Base-by-base conservation (phyloP, 129 eudicot genomes). In the Flaveria linearis region DNA sequence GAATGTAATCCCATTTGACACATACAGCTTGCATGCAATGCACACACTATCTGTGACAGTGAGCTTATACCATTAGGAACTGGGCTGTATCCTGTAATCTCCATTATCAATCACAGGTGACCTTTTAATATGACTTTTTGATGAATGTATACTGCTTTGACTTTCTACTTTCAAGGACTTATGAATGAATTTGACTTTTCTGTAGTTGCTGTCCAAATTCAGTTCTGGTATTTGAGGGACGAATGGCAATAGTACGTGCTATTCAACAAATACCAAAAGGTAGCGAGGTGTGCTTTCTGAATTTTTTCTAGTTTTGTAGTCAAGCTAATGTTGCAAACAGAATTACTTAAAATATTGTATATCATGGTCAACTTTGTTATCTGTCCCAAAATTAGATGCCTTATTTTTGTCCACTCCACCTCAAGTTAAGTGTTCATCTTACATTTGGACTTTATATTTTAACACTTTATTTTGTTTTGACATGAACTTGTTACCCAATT, bases 21-120 rank as follows among this genome's bases (percentile, higher is more conserved):
- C 73, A 3, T 75, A 76, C 99, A 95, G 99, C 89, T 95, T 25
- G 89, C 99, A 30, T 88, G 96, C 87, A 95, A 95, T 76, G 99
- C 96, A 0, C 99, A 95, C 85, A 89, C 90, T 13, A 89, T 95
- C 65, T 91, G 95, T 79, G 97, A 95, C 71, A 73, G 89, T 76
- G 99, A 95, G 88, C 85, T 95, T 75, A 89, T 90, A 83, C 96
- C 97, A 18, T 79, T 87, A 23, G 99, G 97, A 60, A 95, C 99
- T 55, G 99, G 97, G 66, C 79, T 95, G 11, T 95, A 86, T 85
- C 92, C 96, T 55, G 87, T 89, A 50, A 75, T 89, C 76, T 89
- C 97, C 77, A 78, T 95, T 70, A 86, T 95, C 36, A 95, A 95
- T 77, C 99, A 95, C 89, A 95, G 99, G 99, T 95, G 73, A 71